Percentiles rank a stretch among this genome's conserved stretches.
These are phyloP conservation scores for Erythrophleum fordii DNA, from an alignment of 306 rosid genomes.

Conservation along the genomic window DNA sequence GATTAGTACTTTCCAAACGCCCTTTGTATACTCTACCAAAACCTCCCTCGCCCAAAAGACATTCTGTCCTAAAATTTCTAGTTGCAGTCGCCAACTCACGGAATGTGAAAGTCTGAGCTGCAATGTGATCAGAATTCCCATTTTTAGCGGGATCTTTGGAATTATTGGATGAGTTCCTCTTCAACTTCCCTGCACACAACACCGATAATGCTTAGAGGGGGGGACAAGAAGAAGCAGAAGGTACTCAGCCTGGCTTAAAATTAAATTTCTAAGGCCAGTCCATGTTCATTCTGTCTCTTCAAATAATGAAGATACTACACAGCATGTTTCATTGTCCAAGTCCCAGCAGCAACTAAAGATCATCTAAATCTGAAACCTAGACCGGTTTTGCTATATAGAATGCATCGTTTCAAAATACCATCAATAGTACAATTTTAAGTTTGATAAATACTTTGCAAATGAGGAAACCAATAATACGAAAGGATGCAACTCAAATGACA, in stretches of 20 bases:
- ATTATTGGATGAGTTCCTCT: constrained; percentile 57
- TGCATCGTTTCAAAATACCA: background rate
- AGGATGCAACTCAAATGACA: constrained; percentile 31
- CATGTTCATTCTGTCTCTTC: background rate
- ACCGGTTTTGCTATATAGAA: background rate
- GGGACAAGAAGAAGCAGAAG: constrained; percentile 18
- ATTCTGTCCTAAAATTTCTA: constrained; percentile 79
- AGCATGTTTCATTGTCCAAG: constrained; percentile 21
- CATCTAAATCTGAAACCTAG: constrained; percentile 2
- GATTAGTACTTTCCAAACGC: constrained; percentile 69
- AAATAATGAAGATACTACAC: constrained; percentile 15
- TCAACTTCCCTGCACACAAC: constrained; percentile 54
- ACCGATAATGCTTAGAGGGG: constrained; percentile 25
- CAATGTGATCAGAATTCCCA: constrained; percentile 75
- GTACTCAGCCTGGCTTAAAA: constrained; percentile 9
- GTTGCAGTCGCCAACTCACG: constrained; percentile 95
- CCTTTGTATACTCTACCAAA: constrained; percentile 94
- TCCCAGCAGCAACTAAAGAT: constrained; percentile 7
- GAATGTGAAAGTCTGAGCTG: constrained; percentile 84
- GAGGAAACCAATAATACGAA: constrained; percentile 18
- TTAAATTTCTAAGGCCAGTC: constrained; percentile 5
- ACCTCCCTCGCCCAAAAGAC: constrained; percentile 92
- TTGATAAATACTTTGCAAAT: background rate
- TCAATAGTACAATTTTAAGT: constrained; percentile 7
- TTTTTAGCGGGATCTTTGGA: constrained; percentile 54